Conservation (phyloP, 192 early-diverging fungal genomes). For the Rhizophagus sp. region DNA sequence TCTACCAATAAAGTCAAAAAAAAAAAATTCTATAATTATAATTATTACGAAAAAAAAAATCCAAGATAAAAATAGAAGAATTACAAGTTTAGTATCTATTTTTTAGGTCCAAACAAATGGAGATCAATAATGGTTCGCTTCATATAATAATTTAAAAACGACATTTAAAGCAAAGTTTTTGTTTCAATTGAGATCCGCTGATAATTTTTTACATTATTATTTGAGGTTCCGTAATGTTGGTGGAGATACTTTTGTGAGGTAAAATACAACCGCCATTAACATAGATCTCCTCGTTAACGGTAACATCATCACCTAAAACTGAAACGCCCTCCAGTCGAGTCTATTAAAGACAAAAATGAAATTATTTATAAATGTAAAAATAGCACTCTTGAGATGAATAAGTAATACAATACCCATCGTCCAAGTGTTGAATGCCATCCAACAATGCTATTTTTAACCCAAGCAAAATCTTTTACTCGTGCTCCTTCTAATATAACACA, state of each 20-base stretch:
- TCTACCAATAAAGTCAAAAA: too few species aligned
- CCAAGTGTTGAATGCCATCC: slow-evolving; percentile 97
- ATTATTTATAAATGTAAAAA: slow-evolving; percentile 8
- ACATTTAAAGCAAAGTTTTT: too few species aligned
- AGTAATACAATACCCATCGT: slow-evolving; percentile 66
- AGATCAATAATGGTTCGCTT: too few species aligned
- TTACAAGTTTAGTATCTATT: too few species aligned
- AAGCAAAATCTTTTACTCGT: slow-evolving; percentile 85
- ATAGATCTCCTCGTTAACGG: slow-evolving; percentile 90
- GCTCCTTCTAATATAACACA: slow-evolving; percentile 87
- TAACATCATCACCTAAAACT: slow-evolving; percentile 97
- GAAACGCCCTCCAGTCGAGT: slow-evolving; percentile 91
- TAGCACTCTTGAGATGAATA: not conserved
- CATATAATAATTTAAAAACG: too few species aligned
- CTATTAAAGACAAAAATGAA: slow-evolving; percentile 25
- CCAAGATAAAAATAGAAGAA: too few species aligned
- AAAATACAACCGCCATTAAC: slow-evolving; percentile 94
- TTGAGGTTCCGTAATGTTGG: slow-evolving; percentile 87
- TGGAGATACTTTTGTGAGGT: slow-evolving; percentile 93
- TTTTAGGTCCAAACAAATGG: too few species aligned
- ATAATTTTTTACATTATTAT: slow-evolving; percentile 83
- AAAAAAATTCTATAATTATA: too few species aligned
- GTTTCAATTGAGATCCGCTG: too few species aligned
- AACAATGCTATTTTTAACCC: slow-evolving; percentile 88
- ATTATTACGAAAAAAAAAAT: too few species aligned